A percentile compares a stretch with the other conserved stretches of the same genome.
phyloP scores from a whole-genome alignment of 2,329 filamentous ascomycete species.

The Aphanocladium album region DNA sequence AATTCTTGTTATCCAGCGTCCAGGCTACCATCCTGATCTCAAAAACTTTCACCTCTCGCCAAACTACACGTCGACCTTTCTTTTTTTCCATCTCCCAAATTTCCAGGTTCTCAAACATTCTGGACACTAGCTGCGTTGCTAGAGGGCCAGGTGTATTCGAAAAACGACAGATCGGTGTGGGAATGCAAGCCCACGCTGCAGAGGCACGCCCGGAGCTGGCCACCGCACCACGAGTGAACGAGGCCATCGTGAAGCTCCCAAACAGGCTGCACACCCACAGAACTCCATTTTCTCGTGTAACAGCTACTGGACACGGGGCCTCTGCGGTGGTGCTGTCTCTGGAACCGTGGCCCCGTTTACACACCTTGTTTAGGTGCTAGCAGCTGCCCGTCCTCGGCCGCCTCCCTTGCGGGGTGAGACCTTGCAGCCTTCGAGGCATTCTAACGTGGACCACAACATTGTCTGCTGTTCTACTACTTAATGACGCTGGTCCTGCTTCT shows the following conservation, averaged over 20 bases:
- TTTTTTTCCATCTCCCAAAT: neutral
- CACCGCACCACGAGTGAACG: constrained; percentile 3
- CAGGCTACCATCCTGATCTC: neutral
- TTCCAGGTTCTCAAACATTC: neutral
- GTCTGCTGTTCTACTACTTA: constrained; percentile 18
- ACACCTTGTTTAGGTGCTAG: constrained; percentile 3
- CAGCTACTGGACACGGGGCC: constrained; percentile 3
- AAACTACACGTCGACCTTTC: neutral
- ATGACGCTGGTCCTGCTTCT: constrained; percentile 15
- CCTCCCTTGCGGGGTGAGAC: constrained; percentile 26
- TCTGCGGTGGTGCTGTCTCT: constrained; percentile 10
- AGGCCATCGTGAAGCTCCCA: constrained; percentile 12
- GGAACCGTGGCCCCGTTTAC: constrained; percentile 5
- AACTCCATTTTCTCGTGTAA: neutral
- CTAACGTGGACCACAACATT: constrained; percentile 12
- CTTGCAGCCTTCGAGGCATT: constrained; percentile 14
- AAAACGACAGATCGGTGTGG: neutral
- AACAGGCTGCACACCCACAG: neutral
- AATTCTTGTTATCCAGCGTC: neutral
- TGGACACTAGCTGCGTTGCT: neutral
- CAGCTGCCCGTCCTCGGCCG: constrained; percentile 10
- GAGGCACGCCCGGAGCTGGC: neutral
- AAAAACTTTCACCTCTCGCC: neutral
- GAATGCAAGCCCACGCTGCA: constrained; percentile 5
- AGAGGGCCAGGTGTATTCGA: neutral